phyloP scores from a whole-genome alignment of 495 filamentous ascomycete genomes.

The Penicillium salamii region DNA sequence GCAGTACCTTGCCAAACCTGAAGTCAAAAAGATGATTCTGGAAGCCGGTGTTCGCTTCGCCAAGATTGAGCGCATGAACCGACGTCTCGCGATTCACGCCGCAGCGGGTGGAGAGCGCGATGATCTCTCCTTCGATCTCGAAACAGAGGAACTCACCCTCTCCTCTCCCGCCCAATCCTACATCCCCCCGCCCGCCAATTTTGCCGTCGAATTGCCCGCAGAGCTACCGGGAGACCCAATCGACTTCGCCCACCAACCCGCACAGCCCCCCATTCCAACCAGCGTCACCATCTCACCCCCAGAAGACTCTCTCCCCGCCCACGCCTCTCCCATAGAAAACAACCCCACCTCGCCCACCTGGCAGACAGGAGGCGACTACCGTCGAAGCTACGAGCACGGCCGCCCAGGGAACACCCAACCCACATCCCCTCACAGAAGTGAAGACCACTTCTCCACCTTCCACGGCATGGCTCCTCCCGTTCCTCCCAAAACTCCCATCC shows the following conservation, averaged over 20 bases:
- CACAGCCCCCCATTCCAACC: conserved; percentile 23
- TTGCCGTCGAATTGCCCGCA: conserved; percentile 64
- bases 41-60: conserved; percentile 78
- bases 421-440: conserved; percentile 42
- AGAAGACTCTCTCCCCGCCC: conserved; percentile 31
- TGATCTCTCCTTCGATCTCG: conserved; percentile 26
- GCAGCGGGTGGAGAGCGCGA: conserved; percentile 34
- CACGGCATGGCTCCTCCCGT: conserved; percentile 67
- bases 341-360: conserved; percentile 26
- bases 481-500: conserved; percentile 82
- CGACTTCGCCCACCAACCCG: conserved; percentile 33
- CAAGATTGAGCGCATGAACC: conserved; percentile 71
- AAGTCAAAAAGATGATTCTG: conserved; percentile 71
- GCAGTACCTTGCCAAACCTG: conserved; percentile 70
- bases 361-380: conserved; percentile 34
- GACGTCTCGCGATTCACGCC: conserved; percentile 37
- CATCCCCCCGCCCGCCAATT: conserved; percentile 36
- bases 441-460: conserved; percentile 36
- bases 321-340: conserved; percentile 34
- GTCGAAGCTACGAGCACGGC: conserved; percentile 33
- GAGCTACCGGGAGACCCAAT: conserved; percentile 61
- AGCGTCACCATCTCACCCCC: conserved; percentile 24
- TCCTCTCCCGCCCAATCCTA: conserved; percentile 5
- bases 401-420: conserved; percentile 35
- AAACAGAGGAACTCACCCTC: conserved; percentile 22